Base-by-base conservation (phyloP, 371 early-diverging fungal genomes). In the Capillidium heterosporum region DNA sequence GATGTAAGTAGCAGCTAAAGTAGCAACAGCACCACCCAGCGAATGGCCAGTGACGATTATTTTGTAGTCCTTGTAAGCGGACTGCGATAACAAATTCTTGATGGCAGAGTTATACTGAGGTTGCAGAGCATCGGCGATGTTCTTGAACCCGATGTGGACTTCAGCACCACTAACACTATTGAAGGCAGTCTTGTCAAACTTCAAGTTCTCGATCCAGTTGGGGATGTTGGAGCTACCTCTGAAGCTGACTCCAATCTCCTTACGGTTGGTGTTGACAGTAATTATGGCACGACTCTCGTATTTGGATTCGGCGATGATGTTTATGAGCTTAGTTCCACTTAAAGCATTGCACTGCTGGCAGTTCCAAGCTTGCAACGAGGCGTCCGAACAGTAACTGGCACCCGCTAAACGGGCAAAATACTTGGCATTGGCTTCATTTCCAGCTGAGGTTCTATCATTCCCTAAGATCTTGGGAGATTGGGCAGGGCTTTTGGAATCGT, bases 41-140 rank as follows among this genome's bases (percentile, higher is more conserved):
- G 47, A 46, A 31, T 61, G 61, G 5, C 61, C 61, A 47, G 58
- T 58, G 10, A 35, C 8, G 32, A 61, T 42, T 29, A 58, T 10
- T n/a, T 42, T 51, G 24, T 61, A 61, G 29, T 40, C 39, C 23
- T 53, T 57, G 32, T 61, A 32, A 2, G 8, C 1, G 3, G 15
- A 24, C 48, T 57, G 1, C 15, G 41, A 29, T 13, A 47, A 2
- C 8, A 52, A 35, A 29, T 31, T 1, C 35, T 54, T 47, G 19
- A 60, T 15, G 8, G 41, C 19, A 32, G 43, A 27, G 1, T n/a
- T 1, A 15, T 24, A 15, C 5, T 41, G 3, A 4, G 55, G 55
- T n/a, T 19, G 7, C 2, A 54, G 26, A 54, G 55, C 55, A 54
- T 54, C 41, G 8, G 41, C 43, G 4, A 23, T n/a, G 23, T 42